Evolutionary conservation across 139 green algal species (phyloP).

Genomic region (Prasinococcaceae sp.): DNA sequence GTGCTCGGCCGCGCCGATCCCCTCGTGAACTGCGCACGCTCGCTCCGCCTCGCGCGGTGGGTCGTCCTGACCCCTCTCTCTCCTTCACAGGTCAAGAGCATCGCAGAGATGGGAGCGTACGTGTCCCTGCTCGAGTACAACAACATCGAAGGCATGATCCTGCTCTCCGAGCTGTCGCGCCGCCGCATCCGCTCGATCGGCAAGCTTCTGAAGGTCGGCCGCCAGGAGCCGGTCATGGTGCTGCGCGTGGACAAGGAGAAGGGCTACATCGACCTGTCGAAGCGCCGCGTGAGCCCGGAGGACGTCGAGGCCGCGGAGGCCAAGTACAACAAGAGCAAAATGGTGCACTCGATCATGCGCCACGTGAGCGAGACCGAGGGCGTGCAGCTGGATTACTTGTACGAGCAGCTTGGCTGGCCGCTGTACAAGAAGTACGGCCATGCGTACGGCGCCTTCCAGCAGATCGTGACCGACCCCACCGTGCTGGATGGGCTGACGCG

Average conservation of each 20-base stretch:
- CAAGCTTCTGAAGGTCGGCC: slow-evolving; percentile 97
- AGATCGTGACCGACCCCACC: slow-evolving; percentile 52
- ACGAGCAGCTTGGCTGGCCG: slow-evolving; percentile 80
- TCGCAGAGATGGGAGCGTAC: slow-evolving; percentile 98
- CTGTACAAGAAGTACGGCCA: slow-evolving; percentile 89
- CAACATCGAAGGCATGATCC: slow-evolving; percentile 92
- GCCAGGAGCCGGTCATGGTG: slow-evolving; percentile 98
- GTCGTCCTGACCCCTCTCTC: not conserved
- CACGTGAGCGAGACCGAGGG: slow-evolving; percentile 85
- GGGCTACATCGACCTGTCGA: slow-evolving; percentile 98
- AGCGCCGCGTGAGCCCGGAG: slow-evolving; percentile 85
- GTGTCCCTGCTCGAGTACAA: slow-evolving; percentile 88
- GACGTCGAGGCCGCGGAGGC: slow-evolving; percentile 85
- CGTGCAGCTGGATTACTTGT: slow-evolving; percentile 68
- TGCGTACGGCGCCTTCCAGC: slow-evolving; percentile 69
- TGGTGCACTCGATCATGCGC: slow-evolving; percentile 96
- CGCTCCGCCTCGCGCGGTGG: not conserved
- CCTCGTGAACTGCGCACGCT: not conserved
- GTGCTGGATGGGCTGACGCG: slow-evolving; percentile 40
- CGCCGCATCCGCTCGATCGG: slow-evolving; percentile 95
- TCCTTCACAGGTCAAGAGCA: slow-evolving; percentile 24
- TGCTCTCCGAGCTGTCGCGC: slow-evolving; percentile 93
- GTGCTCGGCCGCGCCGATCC: not conserved
- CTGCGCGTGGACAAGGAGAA: slow-evolving; percentile 98
- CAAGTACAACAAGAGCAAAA: slow-evolving; percentile 87